Conservation (phyloP, 129 eudicot species). For the Sambucus nigra region DNA sequence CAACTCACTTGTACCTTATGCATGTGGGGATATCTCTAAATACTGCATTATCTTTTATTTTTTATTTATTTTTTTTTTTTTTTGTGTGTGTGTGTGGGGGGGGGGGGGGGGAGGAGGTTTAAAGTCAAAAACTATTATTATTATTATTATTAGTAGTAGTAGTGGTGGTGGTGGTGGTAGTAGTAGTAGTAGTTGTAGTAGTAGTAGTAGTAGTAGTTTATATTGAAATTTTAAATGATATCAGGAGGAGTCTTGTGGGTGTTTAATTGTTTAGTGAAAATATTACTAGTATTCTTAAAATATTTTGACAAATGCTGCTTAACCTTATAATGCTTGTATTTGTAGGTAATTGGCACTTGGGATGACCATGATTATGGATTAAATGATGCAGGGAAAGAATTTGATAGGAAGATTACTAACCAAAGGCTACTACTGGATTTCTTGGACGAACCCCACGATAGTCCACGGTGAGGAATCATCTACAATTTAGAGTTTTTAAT, state of each 20-base stretch:
- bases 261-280: not conserved
- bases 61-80: too few species aligned
- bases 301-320: not conserved
- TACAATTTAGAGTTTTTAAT: not conserved
- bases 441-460: slow-evolving; percentile 57
- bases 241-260: not conserved
- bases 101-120: too few species aligned
- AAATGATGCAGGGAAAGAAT: slow-evolving; percentile 70
- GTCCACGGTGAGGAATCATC: slow-evolving; percentile 36
- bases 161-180: too few species aligned
- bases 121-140: too few species aligned
- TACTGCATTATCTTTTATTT: too few species aligned
- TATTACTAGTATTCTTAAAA: not conserved
- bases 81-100: too few species aligned
- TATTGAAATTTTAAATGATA: not conserved
- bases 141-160: too few species aligned
- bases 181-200: too few species aligned
- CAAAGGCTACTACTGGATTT: slow-evolving; percentile 61
- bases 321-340: slow-evolving; percentile 1
- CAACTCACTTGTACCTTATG: too few species aligned
- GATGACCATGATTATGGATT: slow-evolving; percentile 73
- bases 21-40: too few species aligned
- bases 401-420: slow-evolving; percentile 31
- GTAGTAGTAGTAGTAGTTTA: too few species aligned
- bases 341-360: slow-evolving; percentile 70